Base-by-base conservation (phyloP, 2,329 filamentous ascomycete species). In the Aureobasidium zeae region DNA sequence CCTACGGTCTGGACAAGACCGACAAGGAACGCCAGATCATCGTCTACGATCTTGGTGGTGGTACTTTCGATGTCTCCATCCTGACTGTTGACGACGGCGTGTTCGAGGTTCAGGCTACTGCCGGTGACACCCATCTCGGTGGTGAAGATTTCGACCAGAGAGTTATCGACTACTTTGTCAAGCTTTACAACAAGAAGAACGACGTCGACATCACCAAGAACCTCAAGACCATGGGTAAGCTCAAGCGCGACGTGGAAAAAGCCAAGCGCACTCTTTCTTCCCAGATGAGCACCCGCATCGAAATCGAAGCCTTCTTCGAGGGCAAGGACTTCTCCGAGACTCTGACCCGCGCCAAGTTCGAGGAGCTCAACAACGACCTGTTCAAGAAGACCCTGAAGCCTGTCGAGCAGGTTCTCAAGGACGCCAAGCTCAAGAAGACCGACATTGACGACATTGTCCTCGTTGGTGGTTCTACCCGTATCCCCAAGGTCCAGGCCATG, bases 321-420 rank as follows among this genome's bases (percentile, higher is more conserved):
- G 91, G 91, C 73, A 82, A 94, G 55, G 91, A 96, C 68, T 94
- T 96, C 76, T 95, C 88, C 36, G 89, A 96, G 80, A 95, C 87
- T 51, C 79, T 98, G 42, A 95, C 89, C 66, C 86, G 89, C 58
- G 91, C 91, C 76, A 96, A 96, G 78, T 96, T 98, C 61, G 91
- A 98, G 73, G 89, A 96, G 72, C 79, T 96, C 59, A 96, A 96
- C 83, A 88, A 88, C 57, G 89, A 96, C 61, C 81, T 96, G 50
- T 96, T 96, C 83, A 94, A 94, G 82, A 94, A 91, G 79, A 96
- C 91, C 47, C 79, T 96, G 54, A 94, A 95, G 80, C 89, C 91
- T 47, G 91, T 96, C 55, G 87, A 96, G 74, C 88, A 95, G 77
- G 91, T 96, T 55, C 78, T 98, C 63, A 94, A 94, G 76, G 91